Evolutionary conservation across 1,284 basidiomycete species (phyloP), one percentile per base, ranked within the genome.

Genomic region (Apiotrichum montevideense): DNA sequence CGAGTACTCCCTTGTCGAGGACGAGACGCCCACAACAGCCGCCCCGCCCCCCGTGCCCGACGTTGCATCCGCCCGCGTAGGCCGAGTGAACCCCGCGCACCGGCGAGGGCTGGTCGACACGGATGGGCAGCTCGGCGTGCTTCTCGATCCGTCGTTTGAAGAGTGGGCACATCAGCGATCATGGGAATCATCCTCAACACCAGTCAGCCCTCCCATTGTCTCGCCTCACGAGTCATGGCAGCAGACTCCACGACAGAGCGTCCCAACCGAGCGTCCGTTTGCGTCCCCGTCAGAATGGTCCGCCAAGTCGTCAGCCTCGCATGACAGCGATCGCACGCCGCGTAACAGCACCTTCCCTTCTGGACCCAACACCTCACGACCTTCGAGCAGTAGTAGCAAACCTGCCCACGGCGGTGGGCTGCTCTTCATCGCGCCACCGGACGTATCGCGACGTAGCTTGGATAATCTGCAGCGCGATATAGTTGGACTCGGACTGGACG

Each of bases 391-490:
- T 49, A 21, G 21, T 33, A 34, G 14, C 32, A 43, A 42, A 14
- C 35, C 47, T 5, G n/a, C 47, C 8, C 4, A 49, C 5, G 21
- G 49, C n/a, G 52, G 52, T 1, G 35, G 58, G 11, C 10, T 51
- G n/a, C 14, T 60, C 10, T 63, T 63, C 40, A 58, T 65, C 37
- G 62, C 62, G 29, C 56, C 61, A 1, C 51, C 64, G 1, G 59
- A 62, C 34, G 52, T 60, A 13, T 58, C 63, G 1, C 51, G 52
- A 2, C 42, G 53, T 33, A 46, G 42, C 35, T 49, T 63, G n/a
- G 56, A 64, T 40, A 58, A 51, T 11, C 57, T 62, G 29, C 51
- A 61, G 41, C 47, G 49, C 42, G 62, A 62, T 35, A 44, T 58
- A 35, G 9, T 21, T 39, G 44, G 51, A 9, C 52, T 55, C 29